Percentiles rank a stretch among this genome's conserved stretches.
Evolutionary conservation across 345 rosid genomes (phyloP).

Genomic region (Orychophragmus violaceus): DNA sequence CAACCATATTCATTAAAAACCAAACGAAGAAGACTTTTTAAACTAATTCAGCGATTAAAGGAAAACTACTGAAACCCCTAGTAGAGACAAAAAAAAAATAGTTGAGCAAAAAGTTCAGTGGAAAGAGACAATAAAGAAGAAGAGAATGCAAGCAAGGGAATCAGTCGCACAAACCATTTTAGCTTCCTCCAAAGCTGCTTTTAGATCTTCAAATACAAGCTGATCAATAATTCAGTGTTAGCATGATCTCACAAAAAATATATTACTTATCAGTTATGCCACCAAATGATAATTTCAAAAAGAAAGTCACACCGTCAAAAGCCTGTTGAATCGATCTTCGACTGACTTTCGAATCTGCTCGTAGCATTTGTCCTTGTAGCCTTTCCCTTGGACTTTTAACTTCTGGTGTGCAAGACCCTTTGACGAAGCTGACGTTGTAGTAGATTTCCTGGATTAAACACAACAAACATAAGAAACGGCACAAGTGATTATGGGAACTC

Average conservation of each 20-base stretch:
- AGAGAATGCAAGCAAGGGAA: constrained; percentile 11
- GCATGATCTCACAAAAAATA: constrained; percentile 8
- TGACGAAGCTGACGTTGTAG: constrained; percentile 48
- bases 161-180: constrained; percentile 49
- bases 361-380: constrained; percentile 94
- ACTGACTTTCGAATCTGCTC: constrained; percentile 87
- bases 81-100: not conserved
- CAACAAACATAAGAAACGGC: not conserved
- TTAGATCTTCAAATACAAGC: constrained; percentile 86
- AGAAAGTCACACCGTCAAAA: constrained; percentile 57
- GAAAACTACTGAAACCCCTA: not conserved
- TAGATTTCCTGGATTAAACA: constrained; percentile 54
- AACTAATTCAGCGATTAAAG: not conserved
- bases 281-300: constrained; percentile 4
- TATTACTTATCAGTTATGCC: not conserved
- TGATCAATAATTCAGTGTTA: constrained; percentile 38
- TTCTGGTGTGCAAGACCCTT: constrained; percentile 61
- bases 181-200: constrained; percentile 98
- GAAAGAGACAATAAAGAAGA: constrained; percentile 6
- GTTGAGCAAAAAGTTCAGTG: constrained; percentile 10
- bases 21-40: not conserved
- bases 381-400: constrained; percentile 82
- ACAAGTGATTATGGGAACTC: not conserved
- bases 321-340: constrained; percentile 77
- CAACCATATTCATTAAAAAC: not conserved